Evolutionary conservation across 164 flowering plant species (phyloP).

Genomic region (Vitis rotundifolia): DNA sequence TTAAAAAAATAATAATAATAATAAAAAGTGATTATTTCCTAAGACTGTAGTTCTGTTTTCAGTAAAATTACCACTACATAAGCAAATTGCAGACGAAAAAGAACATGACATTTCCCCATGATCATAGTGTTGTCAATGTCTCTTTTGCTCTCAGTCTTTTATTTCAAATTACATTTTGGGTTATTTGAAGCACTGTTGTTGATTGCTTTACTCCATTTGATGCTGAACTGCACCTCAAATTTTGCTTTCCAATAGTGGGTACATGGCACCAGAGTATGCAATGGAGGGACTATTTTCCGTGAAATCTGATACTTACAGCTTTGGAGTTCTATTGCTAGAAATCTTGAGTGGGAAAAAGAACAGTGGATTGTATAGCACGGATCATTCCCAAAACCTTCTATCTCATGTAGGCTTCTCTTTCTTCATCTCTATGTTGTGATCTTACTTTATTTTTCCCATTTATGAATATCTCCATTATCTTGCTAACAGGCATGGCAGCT

Average conservation of each 20-base stretch:
- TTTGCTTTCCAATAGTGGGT: conserved; percentile 18
- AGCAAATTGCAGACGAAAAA: too few relatives aligned
- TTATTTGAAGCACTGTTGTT: too few relatives aligned
- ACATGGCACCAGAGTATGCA: conserved; percentile 55
- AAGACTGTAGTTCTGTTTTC: too few relatives aligned
- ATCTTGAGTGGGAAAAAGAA: conserved; percentile 35
- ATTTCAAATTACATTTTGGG: too few relatives aligned
- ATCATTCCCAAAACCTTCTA: conserved; percentile 11
- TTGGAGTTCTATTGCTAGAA: conserved; percentile 45
- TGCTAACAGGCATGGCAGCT: conserved; percentile 19
- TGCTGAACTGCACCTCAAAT: background rate
- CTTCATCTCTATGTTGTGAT: background rate
- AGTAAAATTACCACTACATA: too few relatives aligned
- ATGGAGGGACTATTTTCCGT: conserved; percentile 40
- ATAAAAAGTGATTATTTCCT: too few relatives aligned
- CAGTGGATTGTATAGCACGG: conserved; percentile 12
- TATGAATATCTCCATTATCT: background rate
- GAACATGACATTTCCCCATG: too few relatives aligned
- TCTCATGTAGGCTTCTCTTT: conserved; percentile 5
- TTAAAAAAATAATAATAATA: too few relatives aligned
- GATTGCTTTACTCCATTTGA: too few relatives aligned
- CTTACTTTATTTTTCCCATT: background rate
- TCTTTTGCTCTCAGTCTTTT: too few relatives aligned
- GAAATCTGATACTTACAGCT: conserved; percentile 51
- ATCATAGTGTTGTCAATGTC: too few relatives aligned